phyloP scores from a whole-genome alignment of 805 yeast species.

The Cephaloascus fragrans region DNA sequence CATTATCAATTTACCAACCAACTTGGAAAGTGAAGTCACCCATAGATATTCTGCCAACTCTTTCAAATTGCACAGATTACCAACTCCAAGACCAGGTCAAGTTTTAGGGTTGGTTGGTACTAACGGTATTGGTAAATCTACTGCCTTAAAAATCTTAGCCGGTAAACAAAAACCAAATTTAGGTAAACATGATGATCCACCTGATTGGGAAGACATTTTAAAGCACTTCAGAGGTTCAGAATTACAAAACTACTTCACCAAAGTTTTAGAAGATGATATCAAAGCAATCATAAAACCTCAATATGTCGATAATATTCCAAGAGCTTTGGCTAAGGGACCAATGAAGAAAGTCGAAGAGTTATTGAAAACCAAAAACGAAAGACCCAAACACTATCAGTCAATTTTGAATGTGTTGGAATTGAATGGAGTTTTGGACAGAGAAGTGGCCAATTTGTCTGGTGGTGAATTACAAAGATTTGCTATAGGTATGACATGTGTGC shows the following conservation, averaged over 20 bases:
- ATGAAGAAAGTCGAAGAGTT: constrained; percentile 79
- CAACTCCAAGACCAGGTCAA: constrained; percentile 98
- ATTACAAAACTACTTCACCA: constrained; percentile 91
- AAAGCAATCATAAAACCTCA: constrained; percentile 98
- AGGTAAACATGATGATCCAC: constrained; percentile 92
- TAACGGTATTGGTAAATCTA: constrained; percentile 98
- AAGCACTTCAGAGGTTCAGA: constrained; percentile 93
- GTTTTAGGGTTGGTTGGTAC: constrained; percentile 97
- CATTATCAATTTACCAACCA: constrained; percentile 93
- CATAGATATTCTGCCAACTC: constrained; percentile 98
- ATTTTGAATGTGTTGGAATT: constrained; percentile 69
- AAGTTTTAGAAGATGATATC: constrained; percentile 86
- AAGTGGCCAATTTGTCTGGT: constrained; percentile 85
- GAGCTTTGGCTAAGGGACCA: constrained; percentile 85
- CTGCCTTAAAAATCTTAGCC: constrained; percentile 92
- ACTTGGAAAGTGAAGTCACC: constrained; percentile 84
- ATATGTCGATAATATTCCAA: constrained; percentile 95
- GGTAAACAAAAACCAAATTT: constrained; percentile 97
- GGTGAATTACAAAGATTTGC: constrained; percentile 99
- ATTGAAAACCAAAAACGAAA: constrained; percentile 67
- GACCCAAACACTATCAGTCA: constrained; percentile 52
- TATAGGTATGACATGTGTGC: constrained; percentile 94
- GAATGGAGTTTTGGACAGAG: constrained; percentile 71
- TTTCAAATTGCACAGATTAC: constrained; percentile 92
- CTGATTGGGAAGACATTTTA: constrained; percentile 93